Evolutionary conservation across 495 filamentous ascomycete species (phyloP), one percentile per base, ranked within the genome.

Genomic region (Penicillium atrosanguineum): DNA sequence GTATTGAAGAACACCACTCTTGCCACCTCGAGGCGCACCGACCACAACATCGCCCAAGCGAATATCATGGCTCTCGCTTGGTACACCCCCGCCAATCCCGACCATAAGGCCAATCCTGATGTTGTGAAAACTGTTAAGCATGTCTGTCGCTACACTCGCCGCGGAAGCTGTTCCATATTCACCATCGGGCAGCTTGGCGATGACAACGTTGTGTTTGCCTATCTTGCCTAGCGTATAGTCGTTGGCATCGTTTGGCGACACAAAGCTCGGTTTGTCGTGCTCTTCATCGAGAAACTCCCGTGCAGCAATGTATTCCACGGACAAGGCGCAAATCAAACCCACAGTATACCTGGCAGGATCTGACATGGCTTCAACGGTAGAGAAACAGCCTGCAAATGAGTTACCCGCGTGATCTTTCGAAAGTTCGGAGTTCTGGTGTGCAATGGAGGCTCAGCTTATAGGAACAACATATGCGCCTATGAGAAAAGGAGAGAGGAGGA

Each of bases 101-200:
- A 82, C 77, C 66, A 82, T 75, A 23, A 83, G 57, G 14, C 69
- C 59, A 50, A 78, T 61, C 31, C 70, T 55, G 23, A 82, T 57
- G 4, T 39, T 15, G 0, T 59, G 59, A 53, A 81, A 81, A 25
- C 46, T 74, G 9, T 47, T 37, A 0, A 63, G 40, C 70, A 80
- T 62, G 9, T 69, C 48, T 14, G 48, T 68, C 16, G 69, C 70
- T 9, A 72, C 64, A 15, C 55, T 68, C 20, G 71, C 66, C 3
- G 71, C 68, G 42, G 69, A 54, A 34, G 57, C 62, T 14, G 48
- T 14, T 78, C 75, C 9, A 68, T 69, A 12, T 62, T 52, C 4
- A 28, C 26, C 26, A 4, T 7, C 26, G 0, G 76, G 71, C 23
- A 78, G 56, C 45, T 61, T 64, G 7, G 71, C 64, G 15, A 79